These are phyloP conservation scores for Tuber brumale DNA, from an alignment of 495 filamentous ascomycete species.

Conservation along the genomic window DNA sequence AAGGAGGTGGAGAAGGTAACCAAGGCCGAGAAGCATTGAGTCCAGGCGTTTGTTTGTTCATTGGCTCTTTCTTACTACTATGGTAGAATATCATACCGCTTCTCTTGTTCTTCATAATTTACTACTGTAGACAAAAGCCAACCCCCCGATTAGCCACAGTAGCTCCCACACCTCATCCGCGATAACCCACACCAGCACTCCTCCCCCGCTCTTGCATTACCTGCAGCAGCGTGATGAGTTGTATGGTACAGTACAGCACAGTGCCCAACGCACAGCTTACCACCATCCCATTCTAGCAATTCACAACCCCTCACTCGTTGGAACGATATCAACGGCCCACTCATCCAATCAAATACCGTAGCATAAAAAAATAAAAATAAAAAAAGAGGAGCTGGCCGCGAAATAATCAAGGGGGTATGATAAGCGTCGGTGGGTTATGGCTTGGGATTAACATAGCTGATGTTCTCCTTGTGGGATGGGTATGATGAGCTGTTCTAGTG, in stretches of 20 bases:
- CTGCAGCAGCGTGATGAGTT: not conserved
- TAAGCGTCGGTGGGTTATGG: too few relatives aligned
- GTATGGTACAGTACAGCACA: not conserved
- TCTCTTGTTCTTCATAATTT: not conserved
- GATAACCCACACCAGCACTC: not conserved
- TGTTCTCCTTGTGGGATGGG: conserved; percentile 7
- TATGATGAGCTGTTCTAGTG: not conserved
- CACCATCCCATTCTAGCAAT: not conserved
- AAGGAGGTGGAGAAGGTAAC: conserved; percentile 46
- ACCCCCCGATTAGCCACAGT: not conserved
- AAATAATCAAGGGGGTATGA: too few relatives aligned
- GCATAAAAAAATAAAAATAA: conserved; percentile 9
- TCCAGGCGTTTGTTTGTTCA: not conserved
- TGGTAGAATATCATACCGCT: not conserved
- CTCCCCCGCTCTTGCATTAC: not conserved
- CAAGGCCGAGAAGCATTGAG: conserved; percentile 48
- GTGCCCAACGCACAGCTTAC: not conserved
- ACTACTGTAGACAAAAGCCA: not conserved
- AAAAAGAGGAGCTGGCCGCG: not conserved
- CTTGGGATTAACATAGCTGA: too few relatives aligned
- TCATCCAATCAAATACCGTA: not conserved
- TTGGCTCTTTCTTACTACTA: not conserved
- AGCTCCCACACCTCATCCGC: not conserved
- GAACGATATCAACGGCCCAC: not conserved
- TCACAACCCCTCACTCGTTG: not conserved